phyloP scores from a whole-genome alignment of 2,329 filamentous ascomycete species.

The Pseudogymnoascus verrucosus region DNA sequence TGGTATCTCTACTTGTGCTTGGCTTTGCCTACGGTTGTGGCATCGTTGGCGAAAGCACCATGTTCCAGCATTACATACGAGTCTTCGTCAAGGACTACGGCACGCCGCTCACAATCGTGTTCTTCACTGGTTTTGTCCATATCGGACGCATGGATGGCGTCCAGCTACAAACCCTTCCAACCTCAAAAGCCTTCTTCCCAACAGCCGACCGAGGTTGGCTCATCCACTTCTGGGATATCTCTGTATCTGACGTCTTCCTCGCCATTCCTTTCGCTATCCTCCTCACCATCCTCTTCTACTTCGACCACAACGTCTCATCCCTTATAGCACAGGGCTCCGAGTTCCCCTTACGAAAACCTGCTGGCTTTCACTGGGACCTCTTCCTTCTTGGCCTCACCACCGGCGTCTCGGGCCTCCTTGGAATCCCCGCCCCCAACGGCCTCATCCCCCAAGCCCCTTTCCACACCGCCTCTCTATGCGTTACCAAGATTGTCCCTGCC shows the following conservation, averaged over 20 bases:
- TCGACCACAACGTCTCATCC: constrained; percentile 82
- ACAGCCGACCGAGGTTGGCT: constrained; percentile 69
- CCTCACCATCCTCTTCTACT: constrained; percentile 79
- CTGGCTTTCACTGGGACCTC: constrained; percentile 79
- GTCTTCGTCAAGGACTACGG: constrained; percentile 87
- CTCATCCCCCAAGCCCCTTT: constrained; percentile 79
- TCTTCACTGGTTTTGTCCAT: constrained; percentile 86
- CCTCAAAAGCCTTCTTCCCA: constrained; percentile 68
- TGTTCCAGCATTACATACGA: constrained; percentile 68
- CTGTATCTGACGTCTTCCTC: constrained; percentile 65
- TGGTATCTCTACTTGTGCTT: constrained; percentile 69
- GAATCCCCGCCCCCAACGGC: constrained; percentile 74
- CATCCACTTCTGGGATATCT: constrained; percentile 72
- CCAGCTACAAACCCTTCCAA: constrained; percentile 63
- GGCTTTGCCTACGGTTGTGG: constrained; percentile 68
- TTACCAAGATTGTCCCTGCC: constrained; percentile 46
- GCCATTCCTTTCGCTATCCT: constrained; percentile 82
- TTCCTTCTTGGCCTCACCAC: constrained; percentile 75
- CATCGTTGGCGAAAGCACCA: constrained; percentile 58
- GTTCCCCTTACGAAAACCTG: constrained; percentile 71
- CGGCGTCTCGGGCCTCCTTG: constrained; percentile 64
- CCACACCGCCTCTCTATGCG: constrained; percentile 71
- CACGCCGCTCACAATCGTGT: constrained; percentile 72
- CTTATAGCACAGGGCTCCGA: constrained; percentile 77
- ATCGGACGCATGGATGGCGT: constrained; percentile 73